A percentile compares a stretch with the other conserved stretches of the same genome.
phyloP scores from a whole-genome alignment of 2,329 filamentous ascomycete species.

The Pseudogymnoascus sp. region DNA sequence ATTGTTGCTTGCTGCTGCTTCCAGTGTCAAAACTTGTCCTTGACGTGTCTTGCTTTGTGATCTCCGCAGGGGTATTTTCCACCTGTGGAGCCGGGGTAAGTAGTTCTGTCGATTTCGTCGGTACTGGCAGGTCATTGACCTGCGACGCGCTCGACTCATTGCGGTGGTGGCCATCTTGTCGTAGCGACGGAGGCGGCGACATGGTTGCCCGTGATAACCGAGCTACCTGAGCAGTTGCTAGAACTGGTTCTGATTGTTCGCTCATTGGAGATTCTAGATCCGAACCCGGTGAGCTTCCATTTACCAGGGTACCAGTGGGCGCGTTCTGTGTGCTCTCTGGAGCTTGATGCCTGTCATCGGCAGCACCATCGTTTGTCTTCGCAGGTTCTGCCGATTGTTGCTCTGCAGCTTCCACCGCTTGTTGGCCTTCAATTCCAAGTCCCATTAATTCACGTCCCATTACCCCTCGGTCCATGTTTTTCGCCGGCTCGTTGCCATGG shows the following conservation, averaged over 20 bases:
- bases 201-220: conserved; percentile 42
- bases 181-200: conserved; percentile 39
- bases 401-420: background rate
- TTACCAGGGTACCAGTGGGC: conserved; percentile 15
- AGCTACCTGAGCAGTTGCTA: conserved; percentile 42
- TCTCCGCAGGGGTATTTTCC: conserved; percentile 28
- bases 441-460: conserved; percentile 51
- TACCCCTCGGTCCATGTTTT: conserved; percentile 54
- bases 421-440: conserved; percentile 43
- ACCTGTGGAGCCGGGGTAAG: background rate
- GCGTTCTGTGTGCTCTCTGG: conserved; percentile 15
- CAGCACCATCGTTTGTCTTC: conserved; percentile 13
- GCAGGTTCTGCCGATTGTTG: conserved; percentile 11
- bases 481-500: conserved; percentile 43
- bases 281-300: conserved; percentile 21
- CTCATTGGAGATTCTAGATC: conserved; percentile 26
- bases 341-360: conserved; percentile 20
- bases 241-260: conserved; percentile 30
- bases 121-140: conserved; percentile 36
- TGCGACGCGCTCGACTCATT: conserved; percentile 47
- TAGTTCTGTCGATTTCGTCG: conserved; percentile 10
- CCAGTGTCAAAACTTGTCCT: conserved; percentile 47
- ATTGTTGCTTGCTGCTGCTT: conserved; percentile 35
- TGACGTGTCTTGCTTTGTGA: conserved; percentile 43
- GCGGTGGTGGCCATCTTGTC: conserved; percentile 32